A percentile compares a stretch with the other conserved stretches of the same genome.
Evolutionary conservation across 176 grass and related monocot genomes (phyloP).

Genomic region (Triticum aestivum): DNA sequence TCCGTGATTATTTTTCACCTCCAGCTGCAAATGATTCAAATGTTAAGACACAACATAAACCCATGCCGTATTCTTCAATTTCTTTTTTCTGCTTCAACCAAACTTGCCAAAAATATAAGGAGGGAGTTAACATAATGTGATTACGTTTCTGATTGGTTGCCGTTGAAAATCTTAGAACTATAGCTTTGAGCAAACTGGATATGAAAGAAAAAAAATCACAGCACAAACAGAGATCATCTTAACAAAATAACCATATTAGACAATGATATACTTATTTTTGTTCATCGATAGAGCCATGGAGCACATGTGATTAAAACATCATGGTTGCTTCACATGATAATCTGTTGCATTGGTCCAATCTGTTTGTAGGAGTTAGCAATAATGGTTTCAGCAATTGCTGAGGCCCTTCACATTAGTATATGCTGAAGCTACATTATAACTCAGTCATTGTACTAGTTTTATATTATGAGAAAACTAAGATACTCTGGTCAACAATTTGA

Average conservation of each 20-base stretch:
- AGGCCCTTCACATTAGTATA: neutral
- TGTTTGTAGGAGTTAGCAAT: neutral
- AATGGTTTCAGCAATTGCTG: neutral
- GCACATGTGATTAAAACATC: neutral
- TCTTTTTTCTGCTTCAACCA: neutral
- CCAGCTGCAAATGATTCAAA: slow-evolving; percentile 7
- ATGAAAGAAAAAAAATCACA: neutral
- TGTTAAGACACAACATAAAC: neutral
- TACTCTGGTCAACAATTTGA: neutral
- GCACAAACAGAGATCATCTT: neutral
- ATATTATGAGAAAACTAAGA: neutral
- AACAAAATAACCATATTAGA: neutral
- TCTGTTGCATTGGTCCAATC: neutral
- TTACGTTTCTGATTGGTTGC: neutral
- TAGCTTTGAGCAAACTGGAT: neutral
- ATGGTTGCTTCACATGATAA: neutral
- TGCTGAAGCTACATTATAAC: neutral
- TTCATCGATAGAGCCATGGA: neutral
- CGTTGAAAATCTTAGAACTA: neutral
- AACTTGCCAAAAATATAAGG: neutral
- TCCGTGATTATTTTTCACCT: neutral
- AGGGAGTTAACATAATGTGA: neutral
- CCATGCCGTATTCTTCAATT: neutral
- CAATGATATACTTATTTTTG: neutral
- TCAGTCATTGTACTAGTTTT: neutral